phyloP scores from a whole-genome alignment of 495 filamentous ascomycete genomes.

The Penicillium waksmanii region DNA sequence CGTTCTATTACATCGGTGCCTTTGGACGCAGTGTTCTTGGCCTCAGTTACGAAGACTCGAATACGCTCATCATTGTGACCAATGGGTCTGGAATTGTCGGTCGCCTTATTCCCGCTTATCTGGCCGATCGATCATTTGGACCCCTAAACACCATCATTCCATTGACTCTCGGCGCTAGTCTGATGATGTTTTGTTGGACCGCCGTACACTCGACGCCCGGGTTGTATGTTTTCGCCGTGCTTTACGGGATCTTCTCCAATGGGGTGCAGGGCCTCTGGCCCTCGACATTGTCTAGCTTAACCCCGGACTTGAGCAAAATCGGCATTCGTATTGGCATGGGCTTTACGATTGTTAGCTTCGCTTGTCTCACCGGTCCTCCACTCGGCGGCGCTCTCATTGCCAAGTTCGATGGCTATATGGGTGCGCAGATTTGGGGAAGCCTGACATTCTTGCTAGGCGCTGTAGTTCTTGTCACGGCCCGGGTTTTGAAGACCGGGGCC shows the following conservation, averaged over 20 bases:
- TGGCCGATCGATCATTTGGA: conserved; percentile 58
- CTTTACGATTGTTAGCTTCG: conserved; percentile 68
- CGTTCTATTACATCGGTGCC: conserved; percentile 4
- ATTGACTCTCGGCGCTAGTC: conserved; percentile 34
- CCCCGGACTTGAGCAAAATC: conserved; percentile 60
- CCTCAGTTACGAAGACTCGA: conserved; percentile 30
- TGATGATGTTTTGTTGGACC: conserved; percentile 35
- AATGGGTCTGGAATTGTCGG: conserved; percentile 66
- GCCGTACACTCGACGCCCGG: conserved; percentile 41
- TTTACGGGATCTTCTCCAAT: conserved; percentile 50
- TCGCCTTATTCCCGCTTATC: conserved; percentile 58
- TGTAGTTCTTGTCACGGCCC: conserved; percentile 4
- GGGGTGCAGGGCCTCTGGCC: conserved; percentile 66
- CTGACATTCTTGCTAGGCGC: conserved; percentile 6
- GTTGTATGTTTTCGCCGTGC: conserved; percentile 57
- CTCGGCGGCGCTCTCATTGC: conserved; percentile 62
- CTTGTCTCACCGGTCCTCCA: conserved; percentile 68
- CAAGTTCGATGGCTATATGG: conserved; percentile 47
- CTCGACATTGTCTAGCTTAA: conserved; percentile 57
- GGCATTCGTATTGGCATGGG: conserved; percentile 74
- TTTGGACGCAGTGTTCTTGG: conserved; percentile 57
- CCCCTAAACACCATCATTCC: conserved; percentile 53
- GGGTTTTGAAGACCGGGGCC: not conserved
- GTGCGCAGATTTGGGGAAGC: conserved; percentile 50
- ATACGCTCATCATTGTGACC: conserved; percentile 60